Base-by-base conservation (phyloP, 129 eudicot genomes). In the Flaveria bidentis region DNA sequence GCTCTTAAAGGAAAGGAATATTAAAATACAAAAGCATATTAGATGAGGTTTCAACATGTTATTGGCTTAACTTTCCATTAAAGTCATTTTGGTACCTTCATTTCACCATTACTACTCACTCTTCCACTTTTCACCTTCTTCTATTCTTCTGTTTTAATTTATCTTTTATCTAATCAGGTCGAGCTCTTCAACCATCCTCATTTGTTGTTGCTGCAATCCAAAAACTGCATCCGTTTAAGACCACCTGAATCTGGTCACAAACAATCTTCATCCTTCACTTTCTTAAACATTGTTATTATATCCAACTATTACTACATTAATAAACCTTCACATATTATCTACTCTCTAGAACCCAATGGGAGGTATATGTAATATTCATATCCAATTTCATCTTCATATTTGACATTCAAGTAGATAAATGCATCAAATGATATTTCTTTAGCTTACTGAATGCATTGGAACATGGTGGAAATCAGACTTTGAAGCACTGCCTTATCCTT, bases 381-480 rank as follows among this genome's bases (percentile, higher is more conserved):
- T 44, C 49, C 4, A 20, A 33, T 8, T 78, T 69, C 14, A 18
- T 77, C 6, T 65, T 16, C 73, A 64, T 75, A 20, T 77, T 22
- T 23, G 11, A 69, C 56, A 17, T 7, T 14, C 22, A 52, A 22
- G 57, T 25, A 26, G 36, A 44, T 56, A 5, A 26, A 47, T 76
- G 55, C 63, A n/a, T 62, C 55, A 57, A 50, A 67, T 66, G 14
- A 51, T 14, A 44, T 45, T 51, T 87, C 7, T 41, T 50, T 76
- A 92, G 97, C 92, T 90, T 18, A 89, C 88, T 26, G 96, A 92
- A 82, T 92, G 98, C 77, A 83, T 92, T 47, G 94, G 96, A 51
- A 86, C 76, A 77, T 92, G 98, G 94, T 92, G 96, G 98, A 90
- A 83, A 79, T 80, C 87, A 2, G 86, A 86, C 58, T 92, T 88